Conservation (phyloP, 2,329 filamentous ascomycete genomes). For the Sclerotinia nivalis region DNA sequence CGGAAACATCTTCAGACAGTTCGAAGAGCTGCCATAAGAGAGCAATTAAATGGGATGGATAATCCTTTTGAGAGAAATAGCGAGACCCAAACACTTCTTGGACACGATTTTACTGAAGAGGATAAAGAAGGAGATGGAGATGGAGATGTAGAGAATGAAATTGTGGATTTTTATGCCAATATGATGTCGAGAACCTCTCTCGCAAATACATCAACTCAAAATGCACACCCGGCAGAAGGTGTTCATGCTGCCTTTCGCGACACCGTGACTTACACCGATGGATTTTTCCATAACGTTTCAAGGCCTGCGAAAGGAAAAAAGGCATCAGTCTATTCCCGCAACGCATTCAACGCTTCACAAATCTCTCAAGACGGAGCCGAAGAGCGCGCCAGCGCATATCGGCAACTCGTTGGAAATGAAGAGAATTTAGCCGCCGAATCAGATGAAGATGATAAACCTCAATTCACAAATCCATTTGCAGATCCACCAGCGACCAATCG, state of each 20-base stretch:
- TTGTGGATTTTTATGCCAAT: slow-evolving; percentile 31
- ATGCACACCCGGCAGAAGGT: background rate
- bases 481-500: background rate
- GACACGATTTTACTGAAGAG: slow-evolving; percentile 15
- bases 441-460: background rate
- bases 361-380: background rate
- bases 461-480: slow-evolving; percentile 1
- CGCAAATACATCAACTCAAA: background rate
- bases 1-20: slow-evolving; percentile 44
- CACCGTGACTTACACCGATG: slow-evolving; percentile 13
- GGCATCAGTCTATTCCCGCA: background rate
- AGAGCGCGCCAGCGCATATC: slow-evolving; percentile 8
- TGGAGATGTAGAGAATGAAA: slow-evolving; percentile 29
- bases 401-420: background rate
- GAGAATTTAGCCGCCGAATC: background rate
- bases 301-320: background rate
- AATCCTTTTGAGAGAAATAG: background rate
- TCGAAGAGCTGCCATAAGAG: slow-evolving; percentile 45
- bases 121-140: slow-evolving; percentile 21
- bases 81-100: slow-evolving; percentile 42
- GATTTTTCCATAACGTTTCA: background rate
- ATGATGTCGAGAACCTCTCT: slow-evolving; percentile 23
- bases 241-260: slow-evolving; percentile 29
- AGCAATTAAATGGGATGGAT: background rate
- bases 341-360: background rate